These are phyloP conservation scores for Annulohypoxylon stygium DNA, from an alignment of 495 filamentous ascomycete species.

Conservation along the genomic window DNA sequence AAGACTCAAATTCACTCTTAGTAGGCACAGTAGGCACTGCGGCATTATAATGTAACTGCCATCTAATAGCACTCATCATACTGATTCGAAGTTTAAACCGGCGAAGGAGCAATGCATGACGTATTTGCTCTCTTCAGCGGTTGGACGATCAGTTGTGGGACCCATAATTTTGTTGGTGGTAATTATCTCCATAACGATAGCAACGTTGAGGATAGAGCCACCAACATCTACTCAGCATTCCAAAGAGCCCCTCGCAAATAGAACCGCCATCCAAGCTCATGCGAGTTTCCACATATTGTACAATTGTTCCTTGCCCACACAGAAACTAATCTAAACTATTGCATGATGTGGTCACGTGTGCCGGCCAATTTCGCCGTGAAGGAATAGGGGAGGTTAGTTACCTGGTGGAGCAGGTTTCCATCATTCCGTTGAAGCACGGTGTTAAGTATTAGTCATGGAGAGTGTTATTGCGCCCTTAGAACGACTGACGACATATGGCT, in stretches of 20 bases:
- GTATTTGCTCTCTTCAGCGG: background rate
- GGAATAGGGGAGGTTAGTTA: background rate
- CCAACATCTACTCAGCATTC: background rate
- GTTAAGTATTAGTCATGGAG: background rate
- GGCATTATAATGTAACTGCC: background rate
- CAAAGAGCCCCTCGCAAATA: background rate
- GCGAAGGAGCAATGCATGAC: background rate
- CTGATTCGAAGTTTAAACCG: background rate
- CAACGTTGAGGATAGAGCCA: background rate
- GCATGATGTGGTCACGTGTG: background rate
- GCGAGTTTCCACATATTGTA: background rate
- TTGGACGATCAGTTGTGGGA: background rate
- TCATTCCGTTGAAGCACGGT: background rate
- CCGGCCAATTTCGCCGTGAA: constrained; percentile 1
- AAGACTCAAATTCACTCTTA: background rate
- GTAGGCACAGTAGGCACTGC: background rate
- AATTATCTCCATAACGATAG: background rate
- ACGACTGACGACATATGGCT: background rate
- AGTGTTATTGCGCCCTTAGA: background rate
- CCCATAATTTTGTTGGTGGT: background rate
- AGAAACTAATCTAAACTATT: background rate
- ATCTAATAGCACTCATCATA: background rate
- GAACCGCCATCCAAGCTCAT: background rate
- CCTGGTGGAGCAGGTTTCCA: background rate
- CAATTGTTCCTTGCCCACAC: background rate